phyloP scores from a whole-genome alignment of 352 stramenopile species.

The Albugo candida region DNA sequence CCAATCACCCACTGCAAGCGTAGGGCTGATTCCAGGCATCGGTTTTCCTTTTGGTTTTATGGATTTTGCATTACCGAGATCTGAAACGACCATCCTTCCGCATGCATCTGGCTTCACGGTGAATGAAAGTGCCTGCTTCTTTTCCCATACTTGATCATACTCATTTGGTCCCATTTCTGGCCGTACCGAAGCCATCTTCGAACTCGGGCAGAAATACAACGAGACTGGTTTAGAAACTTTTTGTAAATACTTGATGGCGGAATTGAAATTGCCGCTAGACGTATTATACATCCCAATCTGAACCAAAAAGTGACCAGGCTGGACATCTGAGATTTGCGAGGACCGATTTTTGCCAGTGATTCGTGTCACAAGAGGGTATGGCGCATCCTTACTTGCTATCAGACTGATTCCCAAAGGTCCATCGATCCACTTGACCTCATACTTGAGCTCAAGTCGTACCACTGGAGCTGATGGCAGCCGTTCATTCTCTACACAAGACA shows the following conservation, averaged over 20 bases:
- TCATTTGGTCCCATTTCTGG: slow-evolving; percentile 46
- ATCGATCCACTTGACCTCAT: slow-evolving; percentile 77
- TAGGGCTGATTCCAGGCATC: slow-evolving; percentile 25
- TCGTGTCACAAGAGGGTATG: slow-evolving; percentile 68
- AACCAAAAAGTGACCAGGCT: slow-evolving; percentile 72
- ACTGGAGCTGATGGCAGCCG: slow-evolving; percentile 28
- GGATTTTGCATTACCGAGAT: slow-evolving; percentile 68
- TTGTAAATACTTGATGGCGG: slow-evolving; percentile 77
- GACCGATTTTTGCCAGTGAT: slow-evolving; percentile 80
- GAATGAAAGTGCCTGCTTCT: slow-evolving; percentile 73
- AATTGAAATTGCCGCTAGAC: slow-evolving; percentile 72
- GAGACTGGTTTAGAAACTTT: slow-evolving; percentile 73
- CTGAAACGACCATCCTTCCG: slow-evolving; percentile 56
- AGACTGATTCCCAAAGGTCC: slow-evolving; percentile 71
- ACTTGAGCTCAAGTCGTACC: slow-evolving; percentile 67
- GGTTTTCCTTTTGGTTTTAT: slow-evolving; percentile 47
- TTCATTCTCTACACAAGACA: slow-evolving; percentile 43
- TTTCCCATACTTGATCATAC: slow-evolving; percentile 78
- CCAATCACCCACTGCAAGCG: slow-evolving; percentile 17
- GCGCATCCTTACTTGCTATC: slow-evolving; percentile 73
- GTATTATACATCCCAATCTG: slow-evolving; percentile 75
- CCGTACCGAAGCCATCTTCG: slow-evolving; percentile 54
- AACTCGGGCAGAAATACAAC: slow-evolving; percentile 64
- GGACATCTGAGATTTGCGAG: slow-evolving; percentile 69
- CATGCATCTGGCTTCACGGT: slow-evolving; percentile 46